These are phyloP conservation scores for Globisporangium solare DNA, from an alignment of 352 stramenopile species.

Conservation along the genomic window DNA sequence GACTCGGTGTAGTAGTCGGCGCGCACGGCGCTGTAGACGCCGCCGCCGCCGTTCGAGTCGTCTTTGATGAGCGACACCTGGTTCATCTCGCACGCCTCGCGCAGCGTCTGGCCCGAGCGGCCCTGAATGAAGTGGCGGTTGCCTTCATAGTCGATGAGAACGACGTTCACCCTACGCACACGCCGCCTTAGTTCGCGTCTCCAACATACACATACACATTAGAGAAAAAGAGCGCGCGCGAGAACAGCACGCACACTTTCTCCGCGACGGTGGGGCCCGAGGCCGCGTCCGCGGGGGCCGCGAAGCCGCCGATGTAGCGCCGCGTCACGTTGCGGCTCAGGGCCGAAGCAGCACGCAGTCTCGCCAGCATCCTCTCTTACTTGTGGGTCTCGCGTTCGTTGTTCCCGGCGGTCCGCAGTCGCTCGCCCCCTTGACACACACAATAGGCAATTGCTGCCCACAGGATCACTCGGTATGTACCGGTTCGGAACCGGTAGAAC, in stretches of 20 bases:
- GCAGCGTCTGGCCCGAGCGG: conserved; percentile 77
- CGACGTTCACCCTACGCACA: conserved; percentile 64
- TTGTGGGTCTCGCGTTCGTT: neutral
- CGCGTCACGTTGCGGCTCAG: conserved; percentile 20
- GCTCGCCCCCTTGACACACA: neutral
- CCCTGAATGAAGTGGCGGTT: conserved; percentile 83
- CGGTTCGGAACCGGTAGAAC: conserved; percentile 5
- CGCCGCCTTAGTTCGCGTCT: too few relatives aligned
- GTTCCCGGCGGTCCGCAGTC: conserved; percentile 1
- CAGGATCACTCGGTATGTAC: conserved; percentile 8
- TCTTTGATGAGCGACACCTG: conserved; percentile 73
- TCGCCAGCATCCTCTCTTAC: conserved; percentile 32
- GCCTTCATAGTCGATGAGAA: conserved; percentile 84
- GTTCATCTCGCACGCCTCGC: conserved; percentile 80
- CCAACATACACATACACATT: too few relatives aligned
- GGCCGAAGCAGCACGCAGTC: conserved; percentile 22
- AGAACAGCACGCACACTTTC: conserved; percentile 40
- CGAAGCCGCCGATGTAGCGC: conserved; percentile 54
- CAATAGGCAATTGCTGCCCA: neutral
- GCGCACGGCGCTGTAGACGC: conserved; percentile 54
- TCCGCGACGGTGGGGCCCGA: conserved; percentile 43
- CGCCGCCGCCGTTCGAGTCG: conserved; percentile 81
- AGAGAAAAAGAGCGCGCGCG: too few relatives aligned
- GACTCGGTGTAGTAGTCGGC: conserved; percentile 83
- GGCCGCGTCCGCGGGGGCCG: conserved; percentile 18